phyloP scores from a whole-genome alignment of 2,329 filamentous ascomycete genomes.

The Paraphaeosphaeria minitans region DNA sequence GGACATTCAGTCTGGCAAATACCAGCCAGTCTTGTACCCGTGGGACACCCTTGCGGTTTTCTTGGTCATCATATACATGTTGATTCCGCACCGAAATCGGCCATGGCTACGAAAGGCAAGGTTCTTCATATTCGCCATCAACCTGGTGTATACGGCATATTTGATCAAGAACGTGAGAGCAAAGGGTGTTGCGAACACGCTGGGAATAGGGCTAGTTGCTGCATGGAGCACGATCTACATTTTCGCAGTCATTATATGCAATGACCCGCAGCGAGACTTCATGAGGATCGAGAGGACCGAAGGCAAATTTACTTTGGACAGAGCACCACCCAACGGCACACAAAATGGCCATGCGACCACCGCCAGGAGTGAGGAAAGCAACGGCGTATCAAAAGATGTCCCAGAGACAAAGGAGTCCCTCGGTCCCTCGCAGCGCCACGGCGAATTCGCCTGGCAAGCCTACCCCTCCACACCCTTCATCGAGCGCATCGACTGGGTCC shows the following conservation, averaged over 20 bases:
- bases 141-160: constrained; percentile 51
- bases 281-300: constrained; percentile 58
- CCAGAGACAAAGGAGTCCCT: constrained; percentile 20
- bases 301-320: constrained; percentile 26
- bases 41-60: constrained; percentile 47
- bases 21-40: constrained; percentile 52
- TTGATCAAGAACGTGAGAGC: constrained; percentile 41
- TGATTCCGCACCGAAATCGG: constrained; percentile 55
- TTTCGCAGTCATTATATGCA: constrained; percentile 58
- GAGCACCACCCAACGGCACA: background rate
- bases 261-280: constrained; percentile 62
- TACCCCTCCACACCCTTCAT: constrained; percentile 55
- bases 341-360: background rate
- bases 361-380: constrained; percentile 8
- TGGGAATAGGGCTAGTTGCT: constrained; percentile 60
- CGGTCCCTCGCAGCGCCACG: constrained; percentile 38
- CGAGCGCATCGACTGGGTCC: constrained; percentile 63
- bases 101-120: constrained; percentile 49
- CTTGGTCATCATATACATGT: constrained; percentile 55
- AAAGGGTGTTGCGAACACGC: constrained; percentile 57
- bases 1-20: constrained; percentile 47
- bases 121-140: constrained; percentile 53
- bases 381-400: constrained; percentile 1
- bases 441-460: constrained; percentile 58
- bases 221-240: constrained; percentile 62